Percentiles rank a stretch among this genome's conserved stretches.
Evolutionary conservation across 176 grass and related monocot genomes (phyloP).

Genomic region (Oropetium thomaeum): DNA sequence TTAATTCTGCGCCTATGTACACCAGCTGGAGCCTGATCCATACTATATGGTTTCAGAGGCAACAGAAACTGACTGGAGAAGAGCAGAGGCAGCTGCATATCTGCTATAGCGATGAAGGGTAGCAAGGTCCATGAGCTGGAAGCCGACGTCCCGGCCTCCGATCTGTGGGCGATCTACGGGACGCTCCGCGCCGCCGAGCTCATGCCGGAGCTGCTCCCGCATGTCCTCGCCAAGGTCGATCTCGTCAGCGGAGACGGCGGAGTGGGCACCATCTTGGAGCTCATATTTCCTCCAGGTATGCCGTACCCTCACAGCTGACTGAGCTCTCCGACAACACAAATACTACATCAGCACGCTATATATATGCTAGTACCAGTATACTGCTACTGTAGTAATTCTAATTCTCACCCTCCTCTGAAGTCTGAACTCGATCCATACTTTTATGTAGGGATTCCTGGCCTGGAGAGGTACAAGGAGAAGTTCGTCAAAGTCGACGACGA

Average conservation of each 20-base stretch:
- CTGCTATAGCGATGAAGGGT: conserved; percentile 27
- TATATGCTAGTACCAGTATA: no score
- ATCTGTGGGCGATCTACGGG: conserved; percentile 25
- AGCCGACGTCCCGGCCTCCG: conserved; percentile 6
- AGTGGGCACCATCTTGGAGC: conserved; percentile 30
- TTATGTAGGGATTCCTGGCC: conserved; percentile 35
- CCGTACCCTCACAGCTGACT: no score
- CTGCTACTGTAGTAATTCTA: no score
- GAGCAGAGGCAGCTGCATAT: no score
- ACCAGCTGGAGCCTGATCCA: no score
- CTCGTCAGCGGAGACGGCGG: conserved; percentile 21
- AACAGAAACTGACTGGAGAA: no score
- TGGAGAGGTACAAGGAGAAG: neutral
- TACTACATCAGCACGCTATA: no score
- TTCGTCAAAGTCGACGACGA: neutral
- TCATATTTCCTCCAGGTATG: conserved; percentile 46
- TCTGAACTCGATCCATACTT: no score
- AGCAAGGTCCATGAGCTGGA: conserved; percentile 36
- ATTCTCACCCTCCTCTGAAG: no score
- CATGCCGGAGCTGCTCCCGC: neutral
- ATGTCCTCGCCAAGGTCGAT: neutral
- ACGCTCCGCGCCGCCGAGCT: neutral
- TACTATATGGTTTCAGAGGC: no score
- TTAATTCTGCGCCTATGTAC: no score
- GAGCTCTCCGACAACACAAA: no score